phyloP scores from a whole-genome alignment of 2,329 filamentous ascomycete genomes.

The Ophiostoma perfectum region DNA sequence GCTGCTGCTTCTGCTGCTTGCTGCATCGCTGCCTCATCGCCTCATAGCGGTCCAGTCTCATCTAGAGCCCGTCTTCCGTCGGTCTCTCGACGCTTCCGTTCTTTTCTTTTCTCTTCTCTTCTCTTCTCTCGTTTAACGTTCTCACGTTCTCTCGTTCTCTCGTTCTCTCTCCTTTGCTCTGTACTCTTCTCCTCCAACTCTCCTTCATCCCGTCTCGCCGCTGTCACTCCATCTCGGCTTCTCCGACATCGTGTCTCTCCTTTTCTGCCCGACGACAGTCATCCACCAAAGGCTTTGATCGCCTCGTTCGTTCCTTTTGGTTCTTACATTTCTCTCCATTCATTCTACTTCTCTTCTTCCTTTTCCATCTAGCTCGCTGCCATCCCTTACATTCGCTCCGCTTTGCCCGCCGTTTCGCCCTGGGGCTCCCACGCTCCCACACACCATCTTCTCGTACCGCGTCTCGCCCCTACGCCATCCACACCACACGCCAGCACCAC shows the following conservation, averaged over 20 bases:
- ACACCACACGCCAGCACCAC: constrained; percentile 3
- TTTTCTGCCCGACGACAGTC: background rate
- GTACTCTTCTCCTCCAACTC: background rate
- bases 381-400: background rate
- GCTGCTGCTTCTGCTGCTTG: background rate
- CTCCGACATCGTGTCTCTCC: background rate
- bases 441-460: constrained; percentile 13
- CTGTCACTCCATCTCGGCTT: constrained; percentile 9
- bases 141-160: background rate
- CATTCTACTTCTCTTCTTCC: background rate
- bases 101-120: background rate
- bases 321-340: background rate
- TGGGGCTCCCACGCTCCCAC: background rate
- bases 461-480: constrained; percentile 12
- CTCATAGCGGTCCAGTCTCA: constrained; percentile 11
- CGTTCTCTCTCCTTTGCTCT: background rate
- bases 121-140: background rate
- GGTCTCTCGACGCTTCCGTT: background rate
- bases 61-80: background rate
- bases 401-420: constrained; percentile 15
- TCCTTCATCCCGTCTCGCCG: background rate
- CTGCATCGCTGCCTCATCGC: constrained; percentile 17
- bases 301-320: background rate
- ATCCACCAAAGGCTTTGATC: background rate
- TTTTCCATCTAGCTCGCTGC: background rate